Percentiles rank a stretch among this genome's conserved stretches.
Conservation (phyloP, 75 land plant genomes). For the Azolla pinnata region DNA sequence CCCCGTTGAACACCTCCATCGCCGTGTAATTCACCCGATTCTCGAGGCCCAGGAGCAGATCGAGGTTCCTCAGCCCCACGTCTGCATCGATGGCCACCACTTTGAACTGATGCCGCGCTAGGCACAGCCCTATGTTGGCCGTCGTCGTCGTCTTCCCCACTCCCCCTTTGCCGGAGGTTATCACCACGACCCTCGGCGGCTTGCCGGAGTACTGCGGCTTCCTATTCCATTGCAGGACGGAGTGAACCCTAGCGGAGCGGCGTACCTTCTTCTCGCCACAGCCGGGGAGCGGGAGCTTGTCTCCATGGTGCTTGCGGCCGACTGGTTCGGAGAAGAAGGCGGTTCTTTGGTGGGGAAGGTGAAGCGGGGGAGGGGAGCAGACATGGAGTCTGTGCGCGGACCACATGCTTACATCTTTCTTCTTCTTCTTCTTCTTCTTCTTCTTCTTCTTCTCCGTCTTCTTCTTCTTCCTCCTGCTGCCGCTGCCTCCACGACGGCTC, state of each 20-base stretch:
- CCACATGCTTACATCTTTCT: background rate
- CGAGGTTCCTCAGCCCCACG: conserved; percentile 94
- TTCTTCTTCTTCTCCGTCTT: too few relatives aligned
- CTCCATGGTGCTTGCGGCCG: too few relatives aligned
- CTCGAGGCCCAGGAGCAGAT: conserved; percentile 96
- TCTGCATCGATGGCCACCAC: conserved; percentile 97
- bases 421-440: background rate
- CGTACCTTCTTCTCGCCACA: background rate
- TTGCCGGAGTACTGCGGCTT: conserved; percentile 76
- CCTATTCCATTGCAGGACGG: conserved; percentile 64
- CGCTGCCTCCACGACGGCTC: too few relatives aligned
- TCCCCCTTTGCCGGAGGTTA: conserved; percentile 97
- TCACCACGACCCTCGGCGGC: conserved; percentile 81
- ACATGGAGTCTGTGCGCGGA: background rate
- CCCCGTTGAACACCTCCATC: conserved; percentile 90
- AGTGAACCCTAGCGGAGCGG: background rate
- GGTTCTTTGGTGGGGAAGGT: too few relatives aligned
- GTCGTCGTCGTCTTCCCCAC: conserved; percentile 97
- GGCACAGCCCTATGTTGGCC: conserved; percentile 79
- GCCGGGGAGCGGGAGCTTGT: background rate
- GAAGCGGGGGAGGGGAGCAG: background rate
- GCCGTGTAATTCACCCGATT: conserved; percentile 96
- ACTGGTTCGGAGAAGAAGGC: too few relatives aligned
- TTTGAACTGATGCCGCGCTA: conserved; percentile 82
- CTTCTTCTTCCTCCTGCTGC: too few relatives aligned